These are phyloP conservation scores for Avena eriantha DNA, from an alignment of 176 grass and related monocot genomes.

Conservation along the genomic window DNA sequence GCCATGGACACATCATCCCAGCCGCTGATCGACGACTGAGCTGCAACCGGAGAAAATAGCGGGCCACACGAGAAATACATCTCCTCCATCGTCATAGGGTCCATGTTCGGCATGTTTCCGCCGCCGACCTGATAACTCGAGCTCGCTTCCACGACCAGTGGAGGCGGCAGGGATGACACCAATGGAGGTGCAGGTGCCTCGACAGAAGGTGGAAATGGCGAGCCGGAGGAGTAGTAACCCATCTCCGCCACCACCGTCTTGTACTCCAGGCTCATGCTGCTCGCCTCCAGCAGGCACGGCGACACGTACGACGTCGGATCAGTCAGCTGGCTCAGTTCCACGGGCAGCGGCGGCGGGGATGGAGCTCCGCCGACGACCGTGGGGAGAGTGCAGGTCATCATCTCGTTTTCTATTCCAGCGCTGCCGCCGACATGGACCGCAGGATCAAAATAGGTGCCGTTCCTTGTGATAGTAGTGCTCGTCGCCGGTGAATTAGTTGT, in stretches of 20 bases:
- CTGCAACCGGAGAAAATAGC: neutral
- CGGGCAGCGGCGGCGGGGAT: no score
- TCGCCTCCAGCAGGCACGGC: neutral
- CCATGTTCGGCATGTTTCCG: neutral
- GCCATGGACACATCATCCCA: neutral
- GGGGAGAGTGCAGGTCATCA: conserved; percentile 36
- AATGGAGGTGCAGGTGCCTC: neutral
- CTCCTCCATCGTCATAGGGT: neutral
- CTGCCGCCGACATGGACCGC: neutral
- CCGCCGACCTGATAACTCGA: neutral
- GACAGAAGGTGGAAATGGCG: neutral
- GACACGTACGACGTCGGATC: neutral
- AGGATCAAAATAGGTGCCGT: neutral
- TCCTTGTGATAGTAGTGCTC: neutral
- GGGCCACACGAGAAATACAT: neutral
- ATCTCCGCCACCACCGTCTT: neutral
- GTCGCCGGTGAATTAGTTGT: neutral
- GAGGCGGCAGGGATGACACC: neutral
- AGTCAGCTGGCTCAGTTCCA: neutral
- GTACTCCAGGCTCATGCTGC: neutral
- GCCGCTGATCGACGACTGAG: neutral
- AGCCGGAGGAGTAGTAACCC: neutral
- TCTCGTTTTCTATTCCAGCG: neutral
- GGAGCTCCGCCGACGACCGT: conserved; percentile 34
- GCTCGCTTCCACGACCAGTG: neutral